A percentile compares a stretch with the other conserved stretches of the same genome.
phyloP scores from a whole-genome alignment of 2,329 filamentous ascomycete genomes.

The Dendryphion nanum region DNA sequence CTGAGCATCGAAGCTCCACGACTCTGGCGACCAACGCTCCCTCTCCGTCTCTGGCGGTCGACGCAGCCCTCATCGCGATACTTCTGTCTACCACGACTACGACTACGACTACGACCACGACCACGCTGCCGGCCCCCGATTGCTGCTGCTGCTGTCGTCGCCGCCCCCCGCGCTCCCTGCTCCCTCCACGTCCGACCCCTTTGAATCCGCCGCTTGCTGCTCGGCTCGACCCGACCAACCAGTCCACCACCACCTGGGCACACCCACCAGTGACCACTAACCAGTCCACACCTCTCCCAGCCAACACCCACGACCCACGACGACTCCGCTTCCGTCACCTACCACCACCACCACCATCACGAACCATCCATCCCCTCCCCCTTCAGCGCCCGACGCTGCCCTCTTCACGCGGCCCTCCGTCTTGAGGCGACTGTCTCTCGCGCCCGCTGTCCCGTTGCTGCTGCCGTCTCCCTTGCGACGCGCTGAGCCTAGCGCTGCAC shows the following conservation, averaged over 20 bases:
- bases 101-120: not conserved
- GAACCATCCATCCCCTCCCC: no score
- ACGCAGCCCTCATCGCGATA: conserved; percentile 2
- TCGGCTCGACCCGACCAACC: not conserved
- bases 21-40: conserved; percentile 2
- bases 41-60: not conserved
- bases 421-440: conserved; percentile 12
- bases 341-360: not conserved
- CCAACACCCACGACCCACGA: not conserved
- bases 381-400: no score
- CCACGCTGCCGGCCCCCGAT: not conserved
- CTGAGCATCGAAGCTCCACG: no score
- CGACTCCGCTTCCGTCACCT: conserved; percentile 2
- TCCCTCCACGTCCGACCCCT: not conserved
- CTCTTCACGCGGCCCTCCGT: conserved; percentile 17
- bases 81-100: not conserved
- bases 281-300: conserved; percentile 1
- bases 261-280: no score
- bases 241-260: no score
- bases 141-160: conserved; percentile 1
- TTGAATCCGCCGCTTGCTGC: not conserved
- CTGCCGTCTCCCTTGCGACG: conserved; percentile 24
- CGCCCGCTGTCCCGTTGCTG: no score
- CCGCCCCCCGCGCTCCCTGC: not conserved
- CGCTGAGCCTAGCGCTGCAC: conserved; percentile 27